Base-by-base conservation (phyloP, 106 monocot genomes). In the Xerophyta viscosa region DNA sequence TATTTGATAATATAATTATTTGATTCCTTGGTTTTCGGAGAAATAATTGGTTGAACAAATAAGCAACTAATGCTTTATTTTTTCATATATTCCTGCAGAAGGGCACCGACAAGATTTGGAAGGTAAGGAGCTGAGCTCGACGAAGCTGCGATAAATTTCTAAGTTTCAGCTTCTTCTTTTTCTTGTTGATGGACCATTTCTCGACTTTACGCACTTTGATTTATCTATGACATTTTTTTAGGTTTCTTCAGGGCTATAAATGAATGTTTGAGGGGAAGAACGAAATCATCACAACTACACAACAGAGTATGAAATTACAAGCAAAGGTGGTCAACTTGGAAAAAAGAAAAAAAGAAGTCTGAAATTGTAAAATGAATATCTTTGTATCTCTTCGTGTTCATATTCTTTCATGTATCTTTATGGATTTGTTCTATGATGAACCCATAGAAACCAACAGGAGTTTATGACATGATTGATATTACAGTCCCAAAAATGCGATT, bases 91-190 rank as follows among this genome's bases (percentile, higher is more conserved):
- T 66, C 20, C 19, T 41, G 52, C 71, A 76, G 75, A 50, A 54
- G 42, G 3, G 57, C 71, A 1, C 71, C 68, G 37, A 48, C 68
- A 14, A 44, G 72, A 24, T 26, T 79, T 2, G 45, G 61, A 46
- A 75, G 71, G 84, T 79, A 21, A 79, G 53, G 20, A 20, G 17
- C 8, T 24, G 14, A 6, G 13, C 23, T 13, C 22, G n/a, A n/a
- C n/a, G n/a, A n/a, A n/a, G n/a, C n/a, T n/a, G n/a, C n/a, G n/a
- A n/a, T n/a, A n/a, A n/a, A n/a, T n/a, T n/a, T n/a, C n/a, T n/a
- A n/a, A n/a, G n/a, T n/a, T n/a, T n/a, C n/a, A n/a, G n/a, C n/a
- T n/a, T n/a, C n/a, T n/a, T n/a, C n/a, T n/a, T n/a, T n/a, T n/a
- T n/a, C n/a, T n/a, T n/a, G n/a, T n/a, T n/a, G n/a, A n/a, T n/a